Evolutionary conservation across 2,329 filamentous ascomycete genomes (phyloP).

Genomic region (Fusarium nelsonii): DNA sequence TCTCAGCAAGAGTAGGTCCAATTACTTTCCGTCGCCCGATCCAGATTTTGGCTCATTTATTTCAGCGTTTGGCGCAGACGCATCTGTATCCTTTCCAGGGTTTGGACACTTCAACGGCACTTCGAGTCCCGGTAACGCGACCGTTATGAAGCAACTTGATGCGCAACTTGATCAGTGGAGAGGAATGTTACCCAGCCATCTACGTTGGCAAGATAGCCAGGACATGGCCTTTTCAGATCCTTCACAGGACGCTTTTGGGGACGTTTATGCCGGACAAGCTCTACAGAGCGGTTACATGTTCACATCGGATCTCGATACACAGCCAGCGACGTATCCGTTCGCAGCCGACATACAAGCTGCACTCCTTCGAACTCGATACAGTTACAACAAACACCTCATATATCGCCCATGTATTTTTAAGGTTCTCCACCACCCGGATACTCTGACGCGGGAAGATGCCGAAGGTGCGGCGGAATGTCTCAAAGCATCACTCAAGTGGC

Average conservation of each 20-base stretch:
- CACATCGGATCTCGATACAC: slow-evolving; percentile 41
- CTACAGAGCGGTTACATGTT: slow-evolving; percentile 43
- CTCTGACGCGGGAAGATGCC: slow-evolving; percentile 65
- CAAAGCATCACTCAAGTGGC: slow-evolving; percentile 69
- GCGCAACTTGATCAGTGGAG: slow-evolving; percentile 70
- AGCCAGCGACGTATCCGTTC: slow-evolving; percentile 59
- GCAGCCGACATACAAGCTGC: slow-evolving; percentile 69
- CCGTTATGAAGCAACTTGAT: slow-evolving; percentile 64
- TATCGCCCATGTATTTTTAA: slow-evolving; percentile 71
- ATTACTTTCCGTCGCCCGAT: too few relatives aligned
- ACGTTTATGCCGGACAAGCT: slow-evolving; percentile 38
- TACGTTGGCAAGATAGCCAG: slow-evolving; percentile 70
- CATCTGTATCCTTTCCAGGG: slow-evolving; percentile 29
- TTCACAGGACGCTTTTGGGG: slow-evolving; percentile 32
- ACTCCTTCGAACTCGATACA: slow-evolving; percentile 68
- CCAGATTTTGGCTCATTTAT: slow-evolving; percentile 5
- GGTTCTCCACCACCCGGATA: slow-evolving; percentile 67
- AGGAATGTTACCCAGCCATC: slow-evolving; percentile 63
- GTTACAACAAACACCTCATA: slow-evolving; percentile 69
- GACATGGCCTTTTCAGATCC: slow-evolving; percentile 49
- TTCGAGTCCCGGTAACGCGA: slow-evolving; percentile 30
- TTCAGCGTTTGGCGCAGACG: slow-evolving; percentile 39
- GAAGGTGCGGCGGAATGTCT: slow-evolving; percentile 69
- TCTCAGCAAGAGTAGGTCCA: slow-evolving; percentile 63
- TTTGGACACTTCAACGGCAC: slow-evolving; percentile 33